These are phyloP conservation scores for Colletotrichum tropicicola DNA, from an alignment of 2,329 filamentous ascomycete species.

Conservation along the genomic window DNA sequence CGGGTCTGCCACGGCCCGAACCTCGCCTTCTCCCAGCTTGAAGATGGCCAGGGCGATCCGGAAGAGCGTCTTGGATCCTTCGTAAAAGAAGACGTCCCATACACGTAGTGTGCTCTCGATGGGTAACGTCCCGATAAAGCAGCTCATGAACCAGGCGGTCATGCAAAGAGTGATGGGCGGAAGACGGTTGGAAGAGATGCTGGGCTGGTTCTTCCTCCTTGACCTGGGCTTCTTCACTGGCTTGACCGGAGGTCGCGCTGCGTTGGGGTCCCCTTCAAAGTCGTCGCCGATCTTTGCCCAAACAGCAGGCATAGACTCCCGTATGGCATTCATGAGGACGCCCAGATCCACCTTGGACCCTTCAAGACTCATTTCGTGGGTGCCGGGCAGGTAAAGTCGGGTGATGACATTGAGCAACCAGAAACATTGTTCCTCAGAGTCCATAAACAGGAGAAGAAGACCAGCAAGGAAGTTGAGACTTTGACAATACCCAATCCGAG, in stretches of 20 bases:
- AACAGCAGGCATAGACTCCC: conserved; percentile 82
- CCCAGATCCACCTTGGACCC: conserved; percentile 94
- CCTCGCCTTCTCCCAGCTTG: conserved; percentile 84
- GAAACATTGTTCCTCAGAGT: conserved; percentile 89
- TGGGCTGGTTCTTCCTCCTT: conserved; percentile 48
- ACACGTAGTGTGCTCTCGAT: conserved; percentile 92
- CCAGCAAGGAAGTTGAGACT: conserved; percentile 95
- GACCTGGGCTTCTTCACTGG: conserved; percentile 41
- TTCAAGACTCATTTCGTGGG: conserved; percentile 89
- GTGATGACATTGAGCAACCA: conserved; percentile 95
- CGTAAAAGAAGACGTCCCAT: conserved; percentile 96
- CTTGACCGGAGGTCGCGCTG: conserved; percentile 42
- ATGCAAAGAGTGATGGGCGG: conserved; percentile 93
- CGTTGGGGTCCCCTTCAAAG: conserved; percentile 62
- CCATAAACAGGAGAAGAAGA: conserved; percentile 86
- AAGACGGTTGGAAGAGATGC: conserved; percentile 63
- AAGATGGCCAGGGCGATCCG: conserved; percentile 91
- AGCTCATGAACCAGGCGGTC: conserved; percentile 98
- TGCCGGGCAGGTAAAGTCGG: conserved; percentile 86
- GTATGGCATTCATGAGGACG: conserved; percentile 88
- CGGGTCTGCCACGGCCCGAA: conserved; percentile 81
- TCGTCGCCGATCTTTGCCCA: conserved; percentile 90
- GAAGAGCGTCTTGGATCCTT: conserved; percentile 93
- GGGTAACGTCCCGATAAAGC: conserved; percentile 91
- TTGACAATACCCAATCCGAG: conserved; percentile 93